A percentile compares a stretch with the other conserved stretches of the same genome.
phyloP scores from a whole-genome alignment of 2,329 filamentous ascomycete species.

The Trichothecium sympodiale region DNA sequence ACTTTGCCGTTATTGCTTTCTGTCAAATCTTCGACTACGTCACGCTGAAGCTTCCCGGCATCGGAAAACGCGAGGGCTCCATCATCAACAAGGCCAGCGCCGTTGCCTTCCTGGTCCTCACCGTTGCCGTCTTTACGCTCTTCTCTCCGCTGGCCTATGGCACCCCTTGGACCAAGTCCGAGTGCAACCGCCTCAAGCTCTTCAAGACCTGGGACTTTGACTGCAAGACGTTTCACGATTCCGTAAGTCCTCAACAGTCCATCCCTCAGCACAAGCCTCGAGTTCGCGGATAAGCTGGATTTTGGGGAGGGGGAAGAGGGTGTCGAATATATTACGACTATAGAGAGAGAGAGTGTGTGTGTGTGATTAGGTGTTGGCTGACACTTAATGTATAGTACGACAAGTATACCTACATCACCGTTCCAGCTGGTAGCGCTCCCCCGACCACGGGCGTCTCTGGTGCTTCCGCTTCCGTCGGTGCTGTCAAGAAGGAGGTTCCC shows the following conservation, averaged over 20 bases:
- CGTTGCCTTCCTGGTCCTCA: constrained; percentile 61
- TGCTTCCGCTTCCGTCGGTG: constrained; percentile 6
- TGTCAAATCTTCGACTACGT: constrained; percentile 84
- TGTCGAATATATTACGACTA: too few relatives aligned
- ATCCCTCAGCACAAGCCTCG: constrained; percentile 18
- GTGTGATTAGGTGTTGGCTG: too few relatives aligned
- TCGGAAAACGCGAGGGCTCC: constrained; percentile 56
- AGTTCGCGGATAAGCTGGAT: too few relatives aligned
- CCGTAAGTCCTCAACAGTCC: constrained; percentile 51
- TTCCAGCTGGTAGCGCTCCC: constrained; percentile 15
- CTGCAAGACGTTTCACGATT: constrained; percentile 83
- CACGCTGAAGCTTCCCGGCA: constrained; percentile 57
- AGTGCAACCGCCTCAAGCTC: constrained; percentile 81
- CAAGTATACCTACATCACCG: constrained; percentile 27
- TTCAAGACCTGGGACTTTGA: constrained; percentile 93
- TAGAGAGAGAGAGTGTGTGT: too few relatives aligned
- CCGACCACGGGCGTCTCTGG: constrained; percentile 10
- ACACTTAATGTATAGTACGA: constrained; percentile 25
- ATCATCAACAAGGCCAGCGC: constrained; percentile 65
- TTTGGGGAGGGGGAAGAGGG: too few relatives aligned
- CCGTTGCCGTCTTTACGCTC: constrained; percentile 67
- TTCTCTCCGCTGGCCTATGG: constrained; percentile 87
- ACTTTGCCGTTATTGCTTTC: constrained; percentile 84
- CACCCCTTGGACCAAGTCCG: constrained; percentile 81
- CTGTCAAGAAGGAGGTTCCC: constrained; percentile 5